Evolutionary conservation across 2,329 filamentous ascomycete species (phyloP).

Genomic region (Aspergillus unguis): DNA sequence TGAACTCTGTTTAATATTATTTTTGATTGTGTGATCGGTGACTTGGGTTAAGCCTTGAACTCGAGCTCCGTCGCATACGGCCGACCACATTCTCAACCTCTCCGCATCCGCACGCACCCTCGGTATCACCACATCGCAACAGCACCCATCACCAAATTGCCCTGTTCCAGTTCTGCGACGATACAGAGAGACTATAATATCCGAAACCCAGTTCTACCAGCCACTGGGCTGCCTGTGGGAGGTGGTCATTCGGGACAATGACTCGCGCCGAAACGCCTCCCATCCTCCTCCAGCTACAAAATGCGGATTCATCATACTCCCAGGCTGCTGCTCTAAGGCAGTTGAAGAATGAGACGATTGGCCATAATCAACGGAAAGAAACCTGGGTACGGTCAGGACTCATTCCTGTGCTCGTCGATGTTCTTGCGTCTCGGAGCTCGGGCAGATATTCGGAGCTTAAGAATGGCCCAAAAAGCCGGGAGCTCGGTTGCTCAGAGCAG

Average conservation of each 20-base stretch:
- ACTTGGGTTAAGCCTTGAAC: background rate
- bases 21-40: background rate
- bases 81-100: background rate
- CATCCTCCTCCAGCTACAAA: constrained; percentile 57
- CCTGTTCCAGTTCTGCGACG: too few relatives aligned
- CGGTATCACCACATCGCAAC: background rate
- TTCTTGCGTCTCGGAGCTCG: constrained; percentile 45
- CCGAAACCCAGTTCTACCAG: background rate
- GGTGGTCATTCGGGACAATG: constrained; percentile 47
- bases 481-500: constrained; percentile 42
- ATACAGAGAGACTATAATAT: background rate
- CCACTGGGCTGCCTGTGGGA: constrained; percentile 21
- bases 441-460: constrained; percentile 33
- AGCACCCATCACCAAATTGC: too few relatives aligned
- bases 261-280: constrained; percentile 52
- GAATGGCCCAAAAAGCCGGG: constrained; percentile 18
- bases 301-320: constrained; percentile 44
- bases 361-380: constrained; percentile 83
- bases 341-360: constrained; percentile 86
- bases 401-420: constrained; percentile 51
- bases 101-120: constrained; percentile 4
- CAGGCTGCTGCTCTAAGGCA: constrained; percentile 60
- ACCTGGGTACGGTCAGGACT: constrained; percentile 68
- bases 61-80: background rate
- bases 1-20: background rate